Evolutionary conservation across 129 eudicot genomes (phyloP), one percentile per base, ranked within the genome.

Genomic region (Escallonia herrerae): DNA sequence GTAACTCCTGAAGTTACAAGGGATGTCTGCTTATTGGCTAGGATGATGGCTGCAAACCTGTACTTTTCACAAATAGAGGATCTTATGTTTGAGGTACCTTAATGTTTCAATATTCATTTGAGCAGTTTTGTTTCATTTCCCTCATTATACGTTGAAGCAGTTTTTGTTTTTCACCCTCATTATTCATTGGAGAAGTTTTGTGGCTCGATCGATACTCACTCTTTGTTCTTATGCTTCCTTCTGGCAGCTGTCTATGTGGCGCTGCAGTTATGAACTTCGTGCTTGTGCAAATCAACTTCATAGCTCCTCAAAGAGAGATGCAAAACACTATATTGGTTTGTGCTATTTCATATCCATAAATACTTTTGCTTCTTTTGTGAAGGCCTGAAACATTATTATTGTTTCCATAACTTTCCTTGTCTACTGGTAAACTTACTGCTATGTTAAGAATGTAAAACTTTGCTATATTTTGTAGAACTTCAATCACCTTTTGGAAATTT

Each of bases 1-100:
- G 98, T 91, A 7, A 91, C 98, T 43, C 98, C 98, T 58, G 98
- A 91, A 78, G 98, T 91, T 14, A 91, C 98, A 41, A 80, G 98
- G 63, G 96, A 91, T 74, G 98, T 91, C 15, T 91, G 98, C 88
- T 76, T 91, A 70, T 77, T 91, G 66, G 98, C 98, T 10, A 79
- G 98, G 71, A 88, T 91, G 98, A 91, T 91, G 98, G 98, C 98
- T 67, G 96, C 96, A 63, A 91, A 91, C 81, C 75, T 91, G 78
- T 91, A 91, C 79, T 91, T 85, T 68, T 88, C 98, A 59, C 96
- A 88, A 72, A 91, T 91, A 38, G 98, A 91, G 83, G 96, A 91
- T 66, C 95, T 91, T 64, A 91, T 91, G 96, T 91, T 91, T 71
- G 98, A 91, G 96, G 98, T 91, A 71, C 62, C 44, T 15, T 11